These are phyloP conservation scores for Hanseniaspora clermontiae DNA, from an alignment of 805 yeast genomes.

Conservation along the genomic window DNA sequence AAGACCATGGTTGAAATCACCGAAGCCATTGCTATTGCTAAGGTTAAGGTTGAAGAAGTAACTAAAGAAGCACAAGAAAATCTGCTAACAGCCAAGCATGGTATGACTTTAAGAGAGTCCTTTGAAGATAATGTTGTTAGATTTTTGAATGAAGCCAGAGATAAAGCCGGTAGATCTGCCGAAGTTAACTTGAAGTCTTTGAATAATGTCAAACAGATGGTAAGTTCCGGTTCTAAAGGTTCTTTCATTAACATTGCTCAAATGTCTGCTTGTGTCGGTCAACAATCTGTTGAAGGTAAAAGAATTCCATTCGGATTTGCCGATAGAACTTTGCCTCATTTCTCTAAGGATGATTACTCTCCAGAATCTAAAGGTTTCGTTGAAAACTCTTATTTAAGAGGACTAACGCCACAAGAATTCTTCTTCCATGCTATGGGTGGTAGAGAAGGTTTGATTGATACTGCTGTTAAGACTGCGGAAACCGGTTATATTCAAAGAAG, in stretches of 20 bases:
- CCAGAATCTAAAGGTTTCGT: conserved; percentile 98
- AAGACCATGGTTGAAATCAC: conserved; percentile 89
- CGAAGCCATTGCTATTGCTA: conserved; percentile 83
- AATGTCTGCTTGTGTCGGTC: conserved; percentile 99
- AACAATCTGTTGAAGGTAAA: conserved; percentile 98
- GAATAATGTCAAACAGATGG: conserved; percentile 98
- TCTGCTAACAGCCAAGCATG: conserved; percentile 85
- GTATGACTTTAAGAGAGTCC: conserved; percentile 98
- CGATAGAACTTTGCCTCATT: conserved; percentile 93
- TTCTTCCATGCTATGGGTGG: conserved; percentile 99
- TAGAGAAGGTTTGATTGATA: conserved; percentile 98
- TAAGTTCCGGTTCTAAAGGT: conserved; percentile 97
- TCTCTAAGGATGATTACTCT: conserved; percentile 94
- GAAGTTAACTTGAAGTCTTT: conserved; percentile 88
- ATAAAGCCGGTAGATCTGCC: conserved; percentile 96
- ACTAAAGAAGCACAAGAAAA: conserved; percentile 86
- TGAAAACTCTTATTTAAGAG: conserved; percentile 92
- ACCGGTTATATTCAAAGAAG: conserved; percentile 98
- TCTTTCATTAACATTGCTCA: conserved; percentile 97
- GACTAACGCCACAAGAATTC: conserved; percentile 96
- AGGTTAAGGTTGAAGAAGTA: conserved; percentile 85
- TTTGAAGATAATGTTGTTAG: conserved; percentile 95
- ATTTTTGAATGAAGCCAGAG: conserved; percentile 94
- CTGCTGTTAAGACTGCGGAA: conserved; percentile 98
- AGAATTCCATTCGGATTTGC: conserved; percentile 96